Base-by-base conservation (phyloP, 352 stramenopile species). In the Pelagophyceae sp. region DNA sequence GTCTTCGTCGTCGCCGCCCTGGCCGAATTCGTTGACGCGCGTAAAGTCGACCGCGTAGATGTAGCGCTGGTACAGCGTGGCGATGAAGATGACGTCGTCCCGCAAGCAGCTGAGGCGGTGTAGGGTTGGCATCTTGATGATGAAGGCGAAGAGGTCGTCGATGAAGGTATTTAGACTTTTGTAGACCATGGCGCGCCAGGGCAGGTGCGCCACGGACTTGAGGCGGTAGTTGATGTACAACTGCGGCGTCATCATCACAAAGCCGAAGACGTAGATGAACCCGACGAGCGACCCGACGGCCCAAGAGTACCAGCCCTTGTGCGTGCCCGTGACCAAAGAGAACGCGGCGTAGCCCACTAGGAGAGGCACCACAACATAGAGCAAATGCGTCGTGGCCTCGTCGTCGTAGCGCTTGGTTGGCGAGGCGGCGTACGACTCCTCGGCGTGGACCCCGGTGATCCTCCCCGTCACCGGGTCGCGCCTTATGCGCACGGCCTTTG, bases 141-240 rank as follows among this genome's bases (percentile, higher is more conserved):
- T 88, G 81, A 98, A 98, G 51, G 89, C 92, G 78, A 97, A 97
- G n/a, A 97, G 85, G 79, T 98, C 94, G 83, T 98, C 93, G 71
- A 98, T 96, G 83, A 98, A 97, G 63, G 94, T 98, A 82, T 97
- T 97, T 75, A 97, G 85, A 61, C 86, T 96, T 85, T 98, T 98
- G 91, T 98, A 98, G 58, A 97, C 92, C 94, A 99, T 98, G 20
- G 92, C 94, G 72, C 95, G 90, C 92, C 93, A 98, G 74, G 96
- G 95, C 76, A 98, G 77, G 80, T 97, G 92, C 15, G 93, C 93
- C 63, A 98, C 93, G 65, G 86, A 95, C 87, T 98, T 96, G 78
- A 99, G 90, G 83, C 97, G 97, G 89, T 98, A 98, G 82, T 98
- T 98, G 82, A 98, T 97, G 83, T 97, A 98, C 25, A 98, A 80